Base-by-base conservation (phyloP, 805 yeast species). In the Saccharomycopsis sp. region DNA sequence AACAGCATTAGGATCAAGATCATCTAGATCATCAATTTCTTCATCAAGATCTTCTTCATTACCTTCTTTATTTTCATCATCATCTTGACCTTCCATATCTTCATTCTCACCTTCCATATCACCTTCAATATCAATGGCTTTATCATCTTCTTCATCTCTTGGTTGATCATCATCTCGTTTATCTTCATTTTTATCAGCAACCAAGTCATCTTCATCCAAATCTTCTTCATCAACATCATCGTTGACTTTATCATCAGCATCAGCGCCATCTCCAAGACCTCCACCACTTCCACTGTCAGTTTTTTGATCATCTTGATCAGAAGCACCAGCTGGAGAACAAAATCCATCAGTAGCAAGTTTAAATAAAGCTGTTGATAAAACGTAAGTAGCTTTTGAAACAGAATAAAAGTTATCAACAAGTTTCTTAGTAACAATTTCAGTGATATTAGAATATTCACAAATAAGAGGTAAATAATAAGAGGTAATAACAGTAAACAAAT, bases 61-160 rank as follows among this genome's bases (percentile, higher is more conserved):
- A 0, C 74, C 77, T 3, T 76, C 74, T 66, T 1, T 64, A 67
- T 67, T 70, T 9, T 74, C 76, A 14, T 67, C 64, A 14, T 71
- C 70, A 17, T 76, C 82, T 55, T 77, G 79, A 41, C 73, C 80
- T 8, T 87, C 76, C 12, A 76, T 68, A 49, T 88, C 87, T 58
- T 89, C 96, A 6, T 80, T 58, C 21, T 85, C 77, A 40, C 98
- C 98, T 19, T 92, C 96, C 94, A 92, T 85, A 52, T 92, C 97
- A 27, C 96, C 96, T 52, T 88, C 95, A 56, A 88, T 83, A 37
- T 86, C 95, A 34, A 84, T 87, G 4, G 96, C 96, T 56, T 86
- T 86, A 48, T 85, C 86, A 38, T 86, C 75, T n/a, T 80, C 80
- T 8, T 76, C 79, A 1, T 62, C 64, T 12, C 53, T 52, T 21